These are phyloP conservation scores for Favolaschia claudopus DNA, from an alignment of 768 basidiomycete species.

Conservation along the genomic window DNA sequence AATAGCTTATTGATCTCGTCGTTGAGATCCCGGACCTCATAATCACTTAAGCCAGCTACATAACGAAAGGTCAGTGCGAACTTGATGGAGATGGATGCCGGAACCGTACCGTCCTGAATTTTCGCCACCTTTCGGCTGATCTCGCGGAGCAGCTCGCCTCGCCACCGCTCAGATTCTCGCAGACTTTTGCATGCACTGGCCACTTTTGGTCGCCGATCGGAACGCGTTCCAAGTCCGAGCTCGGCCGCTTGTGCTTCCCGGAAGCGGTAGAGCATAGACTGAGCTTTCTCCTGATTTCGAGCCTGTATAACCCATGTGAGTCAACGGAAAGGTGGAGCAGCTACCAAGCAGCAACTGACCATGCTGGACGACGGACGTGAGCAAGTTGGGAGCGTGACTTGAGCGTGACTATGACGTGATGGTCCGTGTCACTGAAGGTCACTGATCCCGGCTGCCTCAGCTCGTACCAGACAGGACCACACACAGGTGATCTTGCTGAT, in stretches of 20 bases:
- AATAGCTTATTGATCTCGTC: conserved; percentile 97
- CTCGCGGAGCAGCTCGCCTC: conserved; percentile 94
- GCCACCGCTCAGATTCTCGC: conserved; percentile 93
- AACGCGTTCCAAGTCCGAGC: conserved; percentile 87
- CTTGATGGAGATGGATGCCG: neutral
- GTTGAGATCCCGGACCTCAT: conserved; percentile 94
- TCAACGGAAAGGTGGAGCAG: neutral
- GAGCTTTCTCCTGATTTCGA: conserved; percentile 98
- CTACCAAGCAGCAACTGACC: neutral
- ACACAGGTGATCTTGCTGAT: neutral
- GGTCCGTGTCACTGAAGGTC: too few species aligned
- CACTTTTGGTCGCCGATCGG: conserved; percentile 90
- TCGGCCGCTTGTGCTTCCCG: conserved; percentile 96
- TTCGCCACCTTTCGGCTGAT: conserved; percentile 97
- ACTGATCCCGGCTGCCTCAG: too few species aligned
- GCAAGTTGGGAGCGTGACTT: too few species aligned
- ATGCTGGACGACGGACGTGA: too few species aligned
- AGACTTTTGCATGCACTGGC: conserved; percentile 91
- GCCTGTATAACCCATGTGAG: conserved; percentile 57
- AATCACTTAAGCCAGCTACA: conserved; percentile 90
- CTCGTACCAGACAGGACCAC: too few species aligned
- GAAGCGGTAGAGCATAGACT: conserved; percentile 94
- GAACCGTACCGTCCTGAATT: conserved; percentile 87
- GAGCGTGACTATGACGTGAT: too few species aligned
- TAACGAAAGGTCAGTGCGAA: neutral